These are phyloP conservation scores for Pleurotus pulmonarius DNA, from an alignment of 768 basidiomycete species.

Conservation along the genomic window DNA sequence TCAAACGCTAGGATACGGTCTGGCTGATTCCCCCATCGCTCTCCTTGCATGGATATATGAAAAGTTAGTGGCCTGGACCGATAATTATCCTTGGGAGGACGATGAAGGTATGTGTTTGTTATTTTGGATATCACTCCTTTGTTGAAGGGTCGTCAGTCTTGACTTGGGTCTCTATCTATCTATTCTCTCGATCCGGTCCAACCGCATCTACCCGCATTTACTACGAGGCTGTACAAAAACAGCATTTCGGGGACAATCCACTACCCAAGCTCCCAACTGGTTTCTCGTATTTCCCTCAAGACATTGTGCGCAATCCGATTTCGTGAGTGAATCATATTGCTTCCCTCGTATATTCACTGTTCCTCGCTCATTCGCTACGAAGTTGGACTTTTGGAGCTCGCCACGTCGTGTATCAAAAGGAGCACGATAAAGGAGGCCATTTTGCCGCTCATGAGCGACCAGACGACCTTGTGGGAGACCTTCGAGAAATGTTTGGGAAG, in stretches of 20 bases:
- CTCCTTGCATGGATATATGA: conserved; percentile 53
- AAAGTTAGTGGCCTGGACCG: conserved; percentile 45
- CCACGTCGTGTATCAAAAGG: conserved; percentile 24
- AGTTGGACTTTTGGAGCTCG: conserved; percentile 25
- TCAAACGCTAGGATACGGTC: conserved; percentile 49
- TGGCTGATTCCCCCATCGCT: conserved; percentile 57
- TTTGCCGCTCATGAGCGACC: neutral
- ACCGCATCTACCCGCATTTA: conserved; percentile 57
- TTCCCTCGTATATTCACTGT: neutral
- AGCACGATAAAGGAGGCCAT: neutral
- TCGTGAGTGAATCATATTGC: conserved; percentile 24
- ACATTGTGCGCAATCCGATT: conserved; percentile 36
- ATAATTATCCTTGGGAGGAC: conserved; percentile 53
- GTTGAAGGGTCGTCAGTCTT: conserved; percentile 31
- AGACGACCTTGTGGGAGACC: neutral
- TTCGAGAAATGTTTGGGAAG: conserved; percentile 33
- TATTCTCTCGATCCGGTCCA: conserved; percentile 56
- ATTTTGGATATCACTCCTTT: conserved; percentile 10
- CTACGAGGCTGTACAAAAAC: conserved; percentile 37
- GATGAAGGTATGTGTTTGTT: conserved; percentile 40
- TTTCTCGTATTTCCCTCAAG: conserved; percentile 43
- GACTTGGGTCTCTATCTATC: conserved; percentile 57
- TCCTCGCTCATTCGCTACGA: neutral
- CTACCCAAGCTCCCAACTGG: conserved; percentile 28
- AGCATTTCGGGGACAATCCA: conserved; percentile 8